These are phyloP conservation scores for Haplographium delicatum DNA, from an alignment of 495 filamentous ascomycete species.

Conservation along the genomic window DNA sequence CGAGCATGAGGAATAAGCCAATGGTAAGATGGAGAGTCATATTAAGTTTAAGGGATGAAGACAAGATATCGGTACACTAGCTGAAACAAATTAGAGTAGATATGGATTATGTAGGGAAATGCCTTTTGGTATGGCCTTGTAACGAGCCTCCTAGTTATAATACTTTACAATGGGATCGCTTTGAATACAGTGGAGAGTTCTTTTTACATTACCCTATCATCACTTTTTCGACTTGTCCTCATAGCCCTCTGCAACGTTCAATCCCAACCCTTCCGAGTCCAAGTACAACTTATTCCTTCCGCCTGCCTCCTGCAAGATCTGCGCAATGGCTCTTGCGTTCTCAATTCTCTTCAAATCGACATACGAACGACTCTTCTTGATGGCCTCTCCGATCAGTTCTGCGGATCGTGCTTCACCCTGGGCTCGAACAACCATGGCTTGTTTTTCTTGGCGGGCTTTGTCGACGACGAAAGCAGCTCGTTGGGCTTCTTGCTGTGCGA, in stretches of 20 bases:
- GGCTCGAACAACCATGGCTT: constrained; percentile 95
- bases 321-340: constrained; percentile 84
- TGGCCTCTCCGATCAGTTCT: constrained; percentile 95
- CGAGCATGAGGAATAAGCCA: too few relatives aligned
- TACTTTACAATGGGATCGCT: constrained; percentile 23
- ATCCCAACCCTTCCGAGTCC: constrained; percentile 79
- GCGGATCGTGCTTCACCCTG: constrained; percentile 99
- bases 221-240: constrained; percentile 29
- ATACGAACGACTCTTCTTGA: constrained; percentile 98
- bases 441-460: constrained; percentile 98
- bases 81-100: too few relatives aligned
- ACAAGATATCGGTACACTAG: too few relatives aligned
- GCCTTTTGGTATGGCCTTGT: too few relatives aligned
- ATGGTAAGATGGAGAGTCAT: too few relatives aligned
- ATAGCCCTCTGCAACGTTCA: constrained; percentile 60
- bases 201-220: constrained; percentile 20
- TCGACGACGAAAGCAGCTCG: constrained; percentile 96
- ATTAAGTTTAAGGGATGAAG: too few relatives aligned
- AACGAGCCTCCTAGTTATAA: too few relatives aligned
- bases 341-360: constrained; percentile 96
- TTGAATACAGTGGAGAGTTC: constrained; percentile 29
- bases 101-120: too few relatives aligned
- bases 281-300: constrained; percentile 93
- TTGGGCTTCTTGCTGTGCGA: constrained; percentile 97
- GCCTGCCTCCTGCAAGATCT: constrained; percentile 74